These are phyloP conservation scores for Podospora pseudopauciseta DNA, from an alignment of 495 filamentous ascomycete genomes.

Conservation along the genomic window DNA sequence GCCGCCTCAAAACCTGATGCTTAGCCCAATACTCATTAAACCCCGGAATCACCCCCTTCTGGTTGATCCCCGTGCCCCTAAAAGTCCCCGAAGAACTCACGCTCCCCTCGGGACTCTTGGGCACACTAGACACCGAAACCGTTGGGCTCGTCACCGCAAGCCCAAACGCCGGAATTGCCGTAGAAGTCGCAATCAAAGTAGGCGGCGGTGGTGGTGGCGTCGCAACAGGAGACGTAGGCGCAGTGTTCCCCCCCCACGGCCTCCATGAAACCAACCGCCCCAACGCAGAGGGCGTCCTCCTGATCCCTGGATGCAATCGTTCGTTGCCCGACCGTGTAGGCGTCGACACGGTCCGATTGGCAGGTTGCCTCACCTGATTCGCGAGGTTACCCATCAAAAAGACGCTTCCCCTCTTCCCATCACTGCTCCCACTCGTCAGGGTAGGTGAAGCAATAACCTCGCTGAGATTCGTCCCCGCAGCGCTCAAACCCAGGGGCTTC, in stretches of 20 bases:
- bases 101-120: constrained; percentile 24
- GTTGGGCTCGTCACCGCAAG: constrained; percentile 1
- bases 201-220: constrained; percentile 20
- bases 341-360: constrained; percentile 24
- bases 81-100: constrained; percentile 19
- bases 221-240: constrained; percentile 16
- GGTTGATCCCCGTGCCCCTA: constrained; percentile 52
- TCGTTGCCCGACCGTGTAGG: constrained; percentile 3
- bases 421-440: constrained; percentile 28
- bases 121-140: neutral
- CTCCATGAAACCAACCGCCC: constrained; percentile 46
- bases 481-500: constrained; percentile 40
- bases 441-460: constrained; percentile 41
- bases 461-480: constrained; percentile 42
- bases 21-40: constrained; percentile 43
- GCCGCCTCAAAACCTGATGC: constrained; percentile 34
- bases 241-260: constrained; percentile 37
- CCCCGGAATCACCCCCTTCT: constrained; percentile 50
- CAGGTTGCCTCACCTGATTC: constrained; percentile 24
- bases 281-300: constrained; percentile 26
- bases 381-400: constrained; percentile 40
- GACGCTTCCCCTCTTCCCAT: constrained; percentile 37
- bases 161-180: constrained; percentile 11
- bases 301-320: neutral
- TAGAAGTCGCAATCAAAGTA: neutral